A percentile compares a stretch with the other conserved stretches of the same genome.
These are phyloP conservation scores for Hericium coralloides DNA, from an alignment of 768 basidiomycete species.

Conservation along the genomic window DNA sequence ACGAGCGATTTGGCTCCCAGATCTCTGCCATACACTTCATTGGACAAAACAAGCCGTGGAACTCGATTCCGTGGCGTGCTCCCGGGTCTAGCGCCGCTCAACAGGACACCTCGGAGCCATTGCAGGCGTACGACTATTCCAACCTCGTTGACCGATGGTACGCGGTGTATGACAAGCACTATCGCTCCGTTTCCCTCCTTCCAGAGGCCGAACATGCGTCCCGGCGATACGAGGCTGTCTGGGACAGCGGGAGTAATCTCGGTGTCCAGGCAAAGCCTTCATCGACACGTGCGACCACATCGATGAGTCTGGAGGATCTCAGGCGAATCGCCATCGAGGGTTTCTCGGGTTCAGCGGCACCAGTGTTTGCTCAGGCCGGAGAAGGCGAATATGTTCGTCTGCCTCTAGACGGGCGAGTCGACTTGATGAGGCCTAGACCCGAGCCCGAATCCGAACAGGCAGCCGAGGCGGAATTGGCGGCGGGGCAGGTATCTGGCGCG, in stretches of 20 bases:
- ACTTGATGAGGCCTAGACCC: conserved; percentile 62
- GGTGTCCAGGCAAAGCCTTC: conserved; percentile 30
- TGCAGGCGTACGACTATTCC: conserved; percentile 63
- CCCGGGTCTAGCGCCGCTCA: conserved; percentile 36
- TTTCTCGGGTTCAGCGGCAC: conserved; percentile 22
- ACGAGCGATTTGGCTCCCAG: conserved; percentile 82
- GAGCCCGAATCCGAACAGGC: conserved; percentile 8
- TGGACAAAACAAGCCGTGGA: conserved; percentile 95
- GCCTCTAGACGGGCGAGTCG: conserved; percentile 83
- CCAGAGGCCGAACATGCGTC: conserved; percentile 48
- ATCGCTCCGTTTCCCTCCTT: conserved; percentile 47
- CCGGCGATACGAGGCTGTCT: conserved; percentile 61
- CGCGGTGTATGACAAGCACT: conserved; percentile 80
- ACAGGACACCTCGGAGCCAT: conserved; percentile 24
- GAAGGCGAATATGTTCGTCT: conserved; percentile 74
- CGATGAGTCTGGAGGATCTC: conserved; percentile 29
- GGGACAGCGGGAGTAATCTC: conserved; percentile 49
- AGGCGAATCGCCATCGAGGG: conserved; percentile 55
- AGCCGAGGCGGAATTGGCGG: neutral
- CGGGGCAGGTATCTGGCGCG: neutral
- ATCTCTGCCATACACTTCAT: conserved; percentile 92
- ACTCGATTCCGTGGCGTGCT: conserved; percentile 58
- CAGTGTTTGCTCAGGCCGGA: conserved; percentile 17
- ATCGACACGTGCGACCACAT: neutral
- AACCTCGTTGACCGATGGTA: conserved; percentile 89